Conservation (phyloP, 345 rosid genomes). For the Citrus cavaleriei region DNA sequence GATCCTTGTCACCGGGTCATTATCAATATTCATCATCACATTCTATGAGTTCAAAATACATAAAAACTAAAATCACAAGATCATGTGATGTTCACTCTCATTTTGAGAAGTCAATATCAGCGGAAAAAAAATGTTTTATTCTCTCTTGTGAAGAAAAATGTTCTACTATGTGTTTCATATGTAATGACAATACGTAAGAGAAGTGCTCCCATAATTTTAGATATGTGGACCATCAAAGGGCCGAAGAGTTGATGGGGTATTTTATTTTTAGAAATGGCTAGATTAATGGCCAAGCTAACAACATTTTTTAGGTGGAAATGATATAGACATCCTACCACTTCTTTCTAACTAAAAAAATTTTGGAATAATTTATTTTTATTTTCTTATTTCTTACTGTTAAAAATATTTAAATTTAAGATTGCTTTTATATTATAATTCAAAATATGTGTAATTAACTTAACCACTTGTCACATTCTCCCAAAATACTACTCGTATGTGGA, state of each 20-base stretch:
- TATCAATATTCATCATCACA: constrained; percentile 24
- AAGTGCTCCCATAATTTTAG: constrained; percentile 8
- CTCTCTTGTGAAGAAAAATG: background rate
- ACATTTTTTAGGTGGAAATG: too few species aligned
- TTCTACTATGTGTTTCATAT: background rate
- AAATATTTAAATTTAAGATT: too few species aligned
- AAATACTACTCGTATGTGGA: too few species aligned
- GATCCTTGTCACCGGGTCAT: background rate
- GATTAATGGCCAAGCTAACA: background rate
- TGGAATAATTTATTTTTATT: too few species aligned
- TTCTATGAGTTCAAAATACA: constrained; percentile 11
- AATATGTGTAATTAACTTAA: too few species aligned
- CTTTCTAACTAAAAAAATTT: too few species aligned
- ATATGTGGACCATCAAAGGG: background rate
- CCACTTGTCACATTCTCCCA: too few species aligned
- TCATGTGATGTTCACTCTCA: constrained; percentile 6
- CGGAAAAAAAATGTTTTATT: constrained; percentile 12
- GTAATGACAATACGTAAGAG: background rate
- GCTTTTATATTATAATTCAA: too few species aligned
- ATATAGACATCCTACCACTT: too few species aligned
- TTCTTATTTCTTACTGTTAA: too few species aligned
- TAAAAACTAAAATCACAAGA: background rate
- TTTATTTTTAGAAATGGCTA: constrained; percentile 9
- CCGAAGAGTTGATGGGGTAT: constrained; percentile 1
- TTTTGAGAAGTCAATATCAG: constrained; percentile 20